Evolutionary conservation across 2,329 filamentous ascomycete genomes (phyloP).

Genomic region (Emmonsiellopsis sp.): DNA sequence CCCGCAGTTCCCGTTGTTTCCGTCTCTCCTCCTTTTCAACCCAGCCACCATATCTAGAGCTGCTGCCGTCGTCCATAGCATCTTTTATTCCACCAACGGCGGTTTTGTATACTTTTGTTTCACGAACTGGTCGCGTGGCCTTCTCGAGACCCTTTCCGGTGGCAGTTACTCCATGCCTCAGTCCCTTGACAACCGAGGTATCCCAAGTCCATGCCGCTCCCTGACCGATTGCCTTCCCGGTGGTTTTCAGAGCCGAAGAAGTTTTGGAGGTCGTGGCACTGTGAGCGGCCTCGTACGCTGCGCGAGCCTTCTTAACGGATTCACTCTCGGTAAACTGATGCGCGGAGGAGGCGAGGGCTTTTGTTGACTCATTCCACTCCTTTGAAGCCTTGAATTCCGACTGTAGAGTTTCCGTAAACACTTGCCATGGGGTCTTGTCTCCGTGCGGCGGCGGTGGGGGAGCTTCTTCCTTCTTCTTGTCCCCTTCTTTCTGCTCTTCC

Average conservation of each 20-base stretch:
- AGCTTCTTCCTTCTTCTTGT: conserved; percentile 54
- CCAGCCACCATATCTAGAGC: conserved; percentile 93
- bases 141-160: conserved; percentile 86
- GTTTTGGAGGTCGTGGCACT: conserved; percentile 73
- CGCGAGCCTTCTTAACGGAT: conserved; percentile 72
- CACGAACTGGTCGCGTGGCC: conserved; percentile 84
- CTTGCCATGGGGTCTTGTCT: conserved; percentile 97
- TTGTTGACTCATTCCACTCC: conserved; percentile 98
- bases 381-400: conserved; percentile 93
- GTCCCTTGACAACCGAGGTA: conserved; percentile 81
- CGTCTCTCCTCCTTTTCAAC: conserved; percentile 89
- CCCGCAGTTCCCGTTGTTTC: conserved; percentile 64
- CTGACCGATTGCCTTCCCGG: conserved; percentile 78
- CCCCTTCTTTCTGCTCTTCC: conserved; percentile 37
- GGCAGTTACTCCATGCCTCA: conserved; percentile 74
- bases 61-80: conserved; percentile 93
- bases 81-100: conserved; percentile 65
- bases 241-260: conserved; percentile 71
- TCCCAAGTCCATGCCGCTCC: conserved; percentile 97
- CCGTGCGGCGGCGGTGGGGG: conserved; percentile 92
- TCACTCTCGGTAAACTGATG: conserved; percentile 92
- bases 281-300: conserved; percentile 79
- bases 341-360: conserved; percentile 79
- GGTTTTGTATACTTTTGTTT: conserved; percentile 86
- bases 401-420: conserved; percentile 94